A percentile compares a stretch with the other conserved stretches of the same genome.
Conservation (phyloP, 495 filamentous ascomycete species). For the Chaetomium tenue region DNA sequence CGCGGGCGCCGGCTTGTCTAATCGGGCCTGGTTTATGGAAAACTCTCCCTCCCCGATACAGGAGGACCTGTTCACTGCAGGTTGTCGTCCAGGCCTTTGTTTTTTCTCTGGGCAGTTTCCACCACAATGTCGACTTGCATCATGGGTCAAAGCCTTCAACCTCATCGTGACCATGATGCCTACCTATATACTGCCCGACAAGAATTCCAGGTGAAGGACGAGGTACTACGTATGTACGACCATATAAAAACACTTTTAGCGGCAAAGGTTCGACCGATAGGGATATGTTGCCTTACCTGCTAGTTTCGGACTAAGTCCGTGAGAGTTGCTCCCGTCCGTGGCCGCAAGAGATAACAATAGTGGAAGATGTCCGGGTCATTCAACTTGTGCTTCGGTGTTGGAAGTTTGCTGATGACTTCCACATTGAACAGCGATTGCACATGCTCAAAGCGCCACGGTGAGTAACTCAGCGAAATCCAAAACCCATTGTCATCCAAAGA, state of each 20-base stretch:
- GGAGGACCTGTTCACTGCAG: too few species aligned
- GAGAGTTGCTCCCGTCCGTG: background rate
- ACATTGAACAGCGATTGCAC: slow-evolving; percentile 35
- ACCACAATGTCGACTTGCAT: too few species aligned
- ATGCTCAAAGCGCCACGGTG: slow-evolving; percentile 35
- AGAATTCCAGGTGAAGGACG: too few species aligned
- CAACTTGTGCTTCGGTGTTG: slow-evolving; percentile 33
- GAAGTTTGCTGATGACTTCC: slow-evolving; percentile 36
- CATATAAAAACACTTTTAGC: background rate
- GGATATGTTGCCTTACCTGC: background rate
- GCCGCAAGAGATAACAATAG: slow-evolving; percentile 40
- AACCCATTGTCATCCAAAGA: slow-evolving; percentile 33
- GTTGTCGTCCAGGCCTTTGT: too few species aligned
- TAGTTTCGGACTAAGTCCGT: slow-evolving; percentile 13
- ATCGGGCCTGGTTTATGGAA: too few species aligned
- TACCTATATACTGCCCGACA: too few species aligned
- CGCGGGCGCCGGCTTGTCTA: too few species aligned
- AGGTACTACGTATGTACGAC: too few species aligned
- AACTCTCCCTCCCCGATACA: too few species aligned
- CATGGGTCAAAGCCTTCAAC: background rate
- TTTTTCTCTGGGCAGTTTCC: too few species aligned
- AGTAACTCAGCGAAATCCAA: slow-evolving; percentile 47
- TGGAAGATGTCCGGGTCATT: slow-evolving; percentile 43
- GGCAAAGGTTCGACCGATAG: background rate
- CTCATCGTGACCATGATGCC: too few species aligned